phyloP scores from a whole-genome alignment of 2,329 filamentous ascomycete species.

The Lithohypha guttulata region DNA sequence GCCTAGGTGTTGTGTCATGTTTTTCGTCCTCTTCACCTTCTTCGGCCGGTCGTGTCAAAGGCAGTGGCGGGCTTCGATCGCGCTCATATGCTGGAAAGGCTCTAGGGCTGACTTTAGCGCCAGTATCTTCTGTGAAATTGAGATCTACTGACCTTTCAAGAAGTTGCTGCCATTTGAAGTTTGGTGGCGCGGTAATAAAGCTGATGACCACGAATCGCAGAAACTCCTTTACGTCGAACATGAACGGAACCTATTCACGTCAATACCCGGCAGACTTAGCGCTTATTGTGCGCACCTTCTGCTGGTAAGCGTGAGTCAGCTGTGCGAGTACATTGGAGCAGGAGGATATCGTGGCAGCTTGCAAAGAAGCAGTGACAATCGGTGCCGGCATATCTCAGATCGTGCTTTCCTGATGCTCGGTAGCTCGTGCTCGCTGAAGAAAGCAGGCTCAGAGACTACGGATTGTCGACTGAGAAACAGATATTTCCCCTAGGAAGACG shows the following conservation, averaged over 20 bases:
- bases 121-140: too few species aligned
- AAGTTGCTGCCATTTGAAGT: slow-evolving; percentile 48
- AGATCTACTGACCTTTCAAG: too few species aligned
- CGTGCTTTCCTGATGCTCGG: too few species aligned
- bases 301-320: slow-evolving; percentile 40
- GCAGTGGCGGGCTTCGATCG: slow-evolving; percentile 14
- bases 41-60: slow-evolving; percentile 4
- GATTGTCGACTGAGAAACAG: too few species aligned
- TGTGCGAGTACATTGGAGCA: slow-evolving; percentile 47
- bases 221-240: slow-evolving; percentile 39
- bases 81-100: slow-evolving; percentile 38
- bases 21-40: slow-evolving; percentile 11
- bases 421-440: too few species aligned
- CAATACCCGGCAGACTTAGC: neutral
- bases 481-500: too few species aligned
- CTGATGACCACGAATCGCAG: slow-evolving; percentile 46
- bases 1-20: slow-evolving; percentile 14
- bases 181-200: slow-evolving; percentile 45
- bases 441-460: too few species aligned
- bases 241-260: slow-evolving; percentile 29
- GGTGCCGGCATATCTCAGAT: too few species aligned
- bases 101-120: too few species aligned
- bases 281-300: slow-evolving; percentile 27
- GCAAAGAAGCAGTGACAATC: slow-evolving; percentile 43
- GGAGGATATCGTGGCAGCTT: slow-evolving; percentile 42